phyloP scores from a whole-genome alignment of 805 yeast species.

The Metschnikowia aberdeeniae region DNA sequence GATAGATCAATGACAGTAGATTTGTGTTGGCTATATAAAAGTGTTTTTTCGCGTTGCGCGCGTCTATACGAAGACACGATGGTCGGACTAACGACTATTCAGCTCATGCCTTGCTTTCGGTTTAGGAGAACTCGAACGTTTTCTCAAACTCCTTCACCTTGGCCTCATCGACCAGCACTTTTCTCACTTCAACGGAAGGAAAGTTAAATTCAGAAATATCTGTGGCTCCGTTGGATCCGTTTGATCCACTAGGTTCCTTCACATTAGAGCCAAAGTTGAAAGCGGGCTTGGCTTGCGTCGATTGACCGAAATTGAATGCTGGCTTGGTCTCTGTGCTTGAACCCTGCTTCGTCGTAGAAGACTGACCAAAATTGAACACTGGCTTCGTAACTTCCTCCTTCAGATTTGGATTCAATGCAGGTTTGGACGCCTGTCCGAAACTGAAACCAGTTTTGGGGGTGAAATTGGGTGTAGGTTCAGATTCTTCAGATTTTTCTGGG shows the following conservation, averaged over 20 bases:
- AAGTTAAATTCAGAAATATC: slow-evolving; percentile 14
- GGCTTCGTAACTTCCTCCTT: not conserved
- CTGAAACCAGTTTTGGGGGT: not conserved
- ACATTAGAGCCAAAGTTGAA: slow-evolving; percentile 2
- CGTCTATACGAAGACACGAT: slow-evolving; percentile 3
- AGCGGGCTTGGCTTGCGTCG: slow-evolving; percentile 2
- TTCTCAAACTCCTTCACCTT: slow-evolving; percentile 26
- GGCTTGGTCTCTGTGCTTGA: not conserved
- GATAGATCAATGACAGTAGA: not conserved
- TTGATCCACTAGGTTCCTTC: not conserved
- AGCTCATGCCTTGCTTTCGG: no score
- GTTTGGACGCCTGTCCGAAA: slow-evolving; percentile 3
- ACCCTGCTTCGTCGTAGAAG: not conserved
- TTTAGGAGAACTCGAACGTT: slow-evolving; percentile 23
- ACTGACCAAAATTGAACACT: not conserved
- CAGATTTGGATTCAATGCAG: no score
- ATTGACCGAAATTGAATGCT: slow-evolving; percentile 1
- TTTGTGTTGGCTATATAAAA: slow-evolving; percentile 3
- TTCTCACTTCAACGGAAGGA: slow-evolving; percentile 21
- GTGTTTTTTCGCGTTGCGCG: slow-evolving; percentile 5
- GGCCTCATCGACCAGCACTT: slow-evolving; percentile 20
- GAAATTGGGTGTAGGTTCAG: not conserved
- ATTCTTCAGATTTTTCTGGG: not conserved
- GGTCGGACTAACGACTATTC: not conserved
- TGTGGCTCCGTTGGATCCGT: not conserved